phyloP scores from a whole-genome alignment of 768 basidiomycete species.

The Leucocoprinus birnbaumii region DNA sequence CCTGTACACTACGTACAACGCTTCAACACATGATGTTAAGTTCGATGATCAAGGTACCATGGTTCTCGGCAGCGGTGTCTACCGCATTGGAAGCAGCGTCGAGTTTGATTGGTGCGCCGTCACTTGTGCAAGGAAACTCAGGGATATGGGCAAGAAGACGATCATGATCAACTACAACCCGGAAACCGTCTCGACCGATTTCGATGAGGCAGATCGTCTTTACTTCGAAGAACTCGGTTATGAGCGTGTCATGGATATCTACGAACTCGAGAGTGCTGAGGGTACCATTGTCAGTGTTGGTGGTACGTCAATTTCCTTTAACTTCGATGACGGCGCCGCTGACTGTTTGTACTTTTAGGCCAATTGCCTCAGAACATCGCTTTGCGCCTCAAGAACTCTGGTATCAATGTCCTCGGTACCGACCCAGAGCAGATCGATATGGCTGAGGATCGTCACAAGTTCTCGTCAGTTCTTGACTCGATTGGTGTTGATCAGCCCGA shows the following conservation, averaged over 20 bases:
- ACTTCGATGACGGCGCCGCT: neutral
- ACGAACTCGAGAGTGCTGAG: slow-evolving; percentile 89
- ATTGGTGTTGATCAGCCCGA: slow-evolving; percentile 96
- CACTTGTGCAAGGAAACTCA: slow-evolving; percentile 89
- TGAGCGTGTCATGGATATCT: slow-evolving; percentile 99
- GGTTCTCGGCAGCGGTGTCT: slow-evolving; percentile 97
- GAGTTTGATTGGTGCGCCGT: slow-evolving; percentile 99
- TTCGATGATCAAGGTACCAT: slow-evolving; percentile 98
- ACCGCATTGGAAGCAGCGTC: slow-evolving; percentile 96
- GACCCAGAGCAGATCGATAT: slow-evolving; percentile 94
- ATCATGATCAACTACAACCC: slow-evolving; percentile 99
- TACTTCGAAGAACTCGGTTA: slow-evolving; percentile 99
- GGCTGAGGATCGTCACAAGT: slow-evolving; percentile 99
- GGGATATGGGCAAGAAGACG: slow-evolving; percentile 90
- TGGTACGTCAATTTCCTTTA: slow-evolving; percentile 45
- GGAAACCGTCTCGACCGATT: slow-evolving; percentile 98
- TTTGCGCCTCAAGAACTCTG: slow-evolving; percentile 85
- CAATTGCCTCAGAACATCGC: slow-evolving; percentile 99
- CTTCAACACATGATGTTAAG: slow-evolving; percentile 90
- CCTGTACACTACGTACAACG: slow-evolving; percentile 99
- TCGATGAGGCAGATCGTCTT: slow-evolving; percentile 97
- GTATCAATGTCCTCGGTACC: slow-evolving; percentile 93
- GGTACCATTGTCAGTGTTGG: slow-evolving; percentile 97
- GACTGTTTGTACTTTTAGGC: slow-evolving; percentile 40
- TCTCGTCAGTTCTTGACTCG: slow-evolving; percentile 93